Base-by-base conservation (phyloP, 495 filamentous ascomycete species). In the Cercophora samala region DNA sequence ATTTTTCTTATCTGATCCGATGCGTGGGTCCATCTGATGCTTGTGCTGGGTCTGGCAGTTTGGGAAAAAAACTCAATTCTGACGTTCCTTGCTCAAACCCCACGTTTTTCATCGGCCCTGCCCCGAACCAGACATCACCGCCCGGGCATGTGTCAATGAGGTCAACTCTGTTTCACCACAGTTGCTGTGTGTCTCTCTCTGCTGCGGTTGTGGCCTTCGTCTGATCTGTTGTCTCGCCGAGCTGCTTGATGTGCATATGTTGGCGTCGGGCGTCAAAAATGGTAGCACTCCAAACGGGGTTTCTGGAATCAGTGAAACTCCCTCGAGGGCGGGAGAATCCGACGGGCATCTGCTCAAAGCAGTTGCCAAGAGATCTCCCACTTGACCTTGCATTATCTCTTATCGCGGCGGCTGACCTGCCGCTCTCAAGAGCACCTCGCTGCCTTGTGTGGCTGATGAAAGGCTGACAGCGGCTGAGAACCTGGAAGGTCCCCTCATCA, bases 1-100 rank as follows among this genome's bases (percentile, higher is more conserved):
- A 19, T 23, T 56, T 56, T 56, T 56, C 53, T 56, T 56, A 56
- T 56, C 53, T 21, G 53, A 56, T 56, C 53, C 53, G 53, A 56
- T 56, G n/a, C 53, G n/a, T 56, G 53, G 22, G n/a, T 56, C 53
- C 53, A 56, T 56, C 53, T 23, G 53, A 56, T 56, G n/a, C 53
- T 19, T 56, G 53, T 5, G 3, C 8, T 23, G n/a, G 53, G 53
- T 11, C 22, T 56, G 53, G 53, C 53, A 56, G 53, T 56, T 56
- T 56, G n/a, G n/a, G 6, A 23, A 19, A 46, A 46, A 56, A 56
- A 56, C 53, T 56, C 53, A 56, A 23, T 56, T 56, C 53, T 8
- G 53, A 56, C 53, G 53, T 56, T 56, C 53, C 53, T 23, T 56
- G 53, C 22, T 46, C 37, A 46, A 21, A 56, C 53, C 22, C 53